Conservation (phyloP, 805 yeast species). For the Ogataea nakhonphanomensis region DNA sequence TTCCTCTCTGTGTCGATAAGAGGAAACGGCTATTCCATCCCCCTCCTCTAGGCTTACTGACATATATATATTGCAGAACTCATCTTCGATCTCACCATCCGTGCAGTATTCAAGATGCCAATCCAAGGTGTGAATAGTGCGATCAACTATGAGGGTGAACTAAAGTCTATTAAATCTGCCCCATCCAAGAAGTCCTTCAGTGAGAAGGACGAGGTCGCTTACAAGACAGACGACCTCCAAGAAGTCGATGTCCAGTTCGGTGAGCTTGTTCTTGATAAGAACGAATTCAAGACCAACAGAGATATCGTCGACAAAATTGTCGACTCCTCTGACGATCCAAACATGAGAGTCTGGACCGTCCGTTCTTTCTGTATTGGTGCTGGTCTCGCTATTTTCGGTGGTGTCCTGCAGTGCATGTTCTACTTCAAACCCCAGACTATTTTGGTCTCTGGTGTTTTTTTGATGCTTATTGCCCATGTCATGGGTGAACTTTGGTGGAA, state of each 20-base stretch:
- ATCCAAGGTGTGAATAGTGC: slow-evolving; percentile 10
- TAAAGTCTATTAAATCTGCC: slow-evolving; percentile 11
- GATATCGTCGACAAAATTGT: slow-evolving; percentile 25
- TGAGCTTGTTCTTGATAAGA: slow-evolving; percentile 10
- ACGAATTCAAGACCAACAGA: slow-evolving; percentile 16
- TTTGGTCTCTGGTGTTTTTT: slow-evolving; percentile 32
- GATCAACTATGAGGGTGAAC: slow-evolving; percentile 8
- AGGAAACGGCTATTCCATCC: slow-evolving; percentile 1
- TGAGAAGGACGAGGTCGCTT: neutral
- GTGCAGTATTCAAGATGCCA: slow-evolving; percentile 10
- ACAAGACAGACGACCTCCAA: slow-evolving; percentile 8
- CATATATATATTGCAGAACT: neutral
- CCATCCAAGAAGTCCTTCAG: neutral
- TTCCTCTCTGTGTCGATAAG: slow-evolving; percentile 6
- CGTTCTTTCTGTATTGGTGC: slow-evolving; percentile 34
- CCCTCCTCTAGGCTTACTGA: neutral
- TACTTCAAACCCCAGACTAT: slow-evolving; percentile 37
- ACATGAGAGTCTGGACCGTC: slow-evolving; percentile 35
- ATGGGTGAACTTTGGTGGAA: slow-evolving; percentile 30
- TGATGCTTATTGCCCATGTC: slow-evolving; percentile 32
- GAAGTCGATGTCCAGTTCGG: slow-evolving; percentile 16
- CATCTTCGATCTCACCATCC: neutral
- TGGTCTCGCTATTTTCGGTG: slow-evolving; percentile 35
- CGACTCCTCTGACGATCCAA: slow-evolving; percentile 37
- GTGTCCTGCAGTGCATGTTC: slow-evolving; percentile 34